Percentiles rank a stretch among this genome's conserved stretches.
Evolutionary conservation across 2,329 filamentous ascomycete genomes (phyloP).

Genomic region (Verticillium tricorpus): DNA sequence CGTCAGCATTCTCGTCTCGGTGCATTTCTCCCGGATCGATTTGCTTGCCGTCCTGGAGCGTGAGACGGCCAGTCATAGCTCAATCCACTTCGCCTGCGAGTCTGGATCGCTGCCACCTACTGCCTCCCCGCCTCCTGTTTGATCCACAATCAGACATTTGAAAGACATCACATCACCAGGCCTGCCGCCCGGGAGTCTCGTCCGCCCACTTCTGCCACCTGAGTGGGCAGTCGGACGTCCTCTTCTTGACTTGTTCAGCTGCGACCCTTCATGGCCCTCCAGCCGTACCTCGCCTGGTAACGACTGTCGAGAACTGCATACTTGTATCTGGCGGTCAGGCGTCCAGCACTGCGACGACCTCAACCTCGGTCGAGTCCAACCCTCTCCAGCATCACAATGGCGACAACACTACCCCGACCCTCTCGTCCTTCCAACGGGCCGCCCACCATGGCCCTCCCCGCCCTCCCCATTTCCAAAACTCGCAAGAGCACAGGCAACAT

Average conservation of each 20-base stretch:
- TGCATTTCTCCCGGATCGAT: not conserved
- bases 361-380: not conserved
- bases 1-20: not conserved
- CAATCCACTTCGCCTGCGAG: not conserved
- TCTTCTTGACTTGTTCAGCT: not conserved
- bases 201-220: not conserved
- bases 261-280: not conserved
- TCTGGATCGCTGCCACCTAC: not conserved
- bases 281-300: not conserved
- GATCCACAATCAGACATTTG: not conserved
- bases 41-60: not conserved
- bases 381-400: constrained; percentile 33
- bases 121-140: not conserved
- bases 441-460: constrained; percentile 67
- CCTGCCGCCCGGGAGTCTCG: not conserved
- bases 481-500: constrained; percentile 58
- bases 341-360: not conserved
- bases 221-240: not conserved
- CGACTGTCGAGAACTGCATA: not conserved
- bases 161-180: not conserved
- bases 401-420: constrained; percentile 62
- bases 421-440: constrained; percentile 66
- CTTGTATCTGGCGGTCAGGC: not conserved
- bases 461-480: constrained; percentile 68
- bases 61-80: not conserved